Conservation (phyloP, 768 basidiomycete species). For the Cystofilobasidium capitatum region DNA sequence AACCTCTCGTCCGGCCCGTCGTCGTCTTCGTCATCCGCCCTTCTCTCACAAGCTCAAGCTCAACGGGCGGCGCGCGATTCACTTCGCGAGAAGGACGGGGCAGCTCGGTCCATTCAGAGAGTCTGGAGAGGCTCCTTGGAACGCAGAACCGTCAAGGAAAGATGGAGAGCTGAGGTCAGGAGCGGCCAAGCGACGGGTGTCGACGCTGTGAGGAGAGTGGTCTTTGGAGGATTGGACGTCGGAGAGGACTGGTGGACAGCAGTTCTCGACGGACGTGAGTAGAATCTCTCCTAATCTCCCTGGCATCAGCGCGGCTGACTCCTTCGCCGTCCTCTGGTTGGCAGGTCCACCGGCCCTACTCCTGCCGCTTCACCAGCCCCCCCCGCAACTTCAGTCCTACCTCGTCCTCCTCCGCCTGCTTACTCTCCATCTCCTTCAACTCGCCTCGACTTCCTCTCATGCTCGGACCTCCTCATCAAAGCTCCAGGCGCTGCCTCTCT, state of each 20-base stretch:
- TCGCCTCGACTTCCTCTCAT: constrained; percentile 7
- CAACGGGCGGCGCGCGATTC: constrained; percentile 6
- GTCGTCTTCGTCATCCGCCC: neutral
- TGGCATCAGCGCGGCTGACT: neutral
- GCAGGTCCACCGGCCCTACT: constrained; percentile 21
- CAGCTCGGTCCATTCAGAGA: neutral
- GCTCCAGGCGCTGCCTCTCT: constrained; percentile 9
- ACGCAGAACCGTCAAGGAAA: neutral
- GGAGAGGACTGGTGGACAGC: constrained; percentile 10
- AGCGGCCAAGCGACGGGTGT: neutral
- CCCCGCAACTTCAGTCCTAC: neutral
- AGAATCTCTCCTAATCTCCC: no score
- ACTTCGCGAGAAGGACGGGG: neutral
- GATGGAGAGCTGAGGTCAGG: constrained; percentile 7
- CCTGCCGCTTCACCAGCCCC: constrained; percentile 18
- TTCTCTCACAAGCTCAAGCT: neutral
- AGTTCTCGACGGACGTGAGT: constrained; percentile 9
- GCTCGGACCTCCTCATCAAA: neutral
- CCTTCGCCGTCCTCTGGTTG: no score
- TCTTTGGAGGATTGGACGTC: constrained; percentile 3
- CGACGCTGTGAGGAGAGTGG: constrained; percentile 8
- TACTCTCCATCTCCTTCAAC: neutral
- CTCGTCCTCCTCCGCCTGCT: constrained; percentile 21
- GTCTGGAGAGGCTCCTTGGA: neutral
- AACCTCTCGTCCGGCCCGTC: constrained; percentile 20